Conservation (phyloP, 2,329 filamentous ascomycete species). For the Bipolaris sorokiniana region DNA sequence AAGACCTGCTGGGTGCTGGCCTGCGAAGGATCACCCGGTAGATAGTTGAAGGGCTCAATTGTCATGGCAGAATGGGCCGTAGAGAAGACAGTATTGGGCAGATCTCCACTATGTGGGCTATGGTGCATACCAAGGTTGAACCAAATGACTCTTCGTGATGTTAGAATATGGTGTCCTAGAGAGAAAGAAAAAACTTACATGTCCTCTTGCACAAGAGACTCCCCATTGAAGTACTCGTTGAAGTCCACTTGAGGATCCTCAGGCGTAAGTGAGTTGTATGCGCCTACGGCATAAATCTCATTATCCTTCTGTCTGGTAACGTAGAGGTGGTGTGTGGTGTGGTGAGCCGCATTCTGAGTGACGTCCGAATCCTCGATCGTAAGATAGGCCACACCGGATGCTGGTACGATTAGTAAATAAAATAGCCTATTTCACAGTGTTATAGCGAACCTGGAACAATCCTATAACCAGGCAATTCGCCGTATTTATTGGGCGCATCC, state of each 20-base stretch:
- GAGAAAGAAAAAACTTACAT: background rate
- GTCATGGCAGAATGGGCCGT: background rate
- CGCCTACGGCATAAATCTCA: background rate
- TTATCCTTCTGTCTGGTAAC: background rate
- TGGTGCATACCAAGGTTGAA: background rate
- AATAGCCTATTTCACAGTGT: background rate
- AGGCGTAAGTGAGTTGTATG: constrained; percentile 1
- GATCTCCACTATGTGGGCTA: background rate
- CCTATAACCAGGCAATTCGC: background rate
- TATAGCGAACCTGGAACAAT: background rate
- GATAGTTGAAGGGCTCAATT: background rate
- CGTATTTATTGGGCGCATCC: background rate
- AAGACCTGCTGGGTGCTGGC: background rate
- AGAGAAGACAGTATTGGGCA: background rate
- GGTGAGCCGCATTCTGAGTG: background rate
- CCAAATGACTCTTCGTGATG: background rate
- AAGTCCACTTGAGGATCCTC: constrained; percentile 1
- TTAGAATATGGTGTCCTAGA: background rate
- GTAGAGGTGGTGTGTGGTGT: constrained; percentile 1
- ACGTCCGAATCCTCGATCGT: background rate
- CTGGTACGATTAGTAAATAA: background rate
- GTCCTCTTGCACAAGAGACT: background rate
- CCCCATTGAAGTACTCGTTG: background rate
- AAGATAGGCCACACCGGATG: background rate
- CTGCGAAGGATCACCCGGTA: background rate